These are phyloP conservation scores for Panicum virgatum DNA, from an alignment of 202 grass and related monocot species.

Conservation along the genomic window DNA sequence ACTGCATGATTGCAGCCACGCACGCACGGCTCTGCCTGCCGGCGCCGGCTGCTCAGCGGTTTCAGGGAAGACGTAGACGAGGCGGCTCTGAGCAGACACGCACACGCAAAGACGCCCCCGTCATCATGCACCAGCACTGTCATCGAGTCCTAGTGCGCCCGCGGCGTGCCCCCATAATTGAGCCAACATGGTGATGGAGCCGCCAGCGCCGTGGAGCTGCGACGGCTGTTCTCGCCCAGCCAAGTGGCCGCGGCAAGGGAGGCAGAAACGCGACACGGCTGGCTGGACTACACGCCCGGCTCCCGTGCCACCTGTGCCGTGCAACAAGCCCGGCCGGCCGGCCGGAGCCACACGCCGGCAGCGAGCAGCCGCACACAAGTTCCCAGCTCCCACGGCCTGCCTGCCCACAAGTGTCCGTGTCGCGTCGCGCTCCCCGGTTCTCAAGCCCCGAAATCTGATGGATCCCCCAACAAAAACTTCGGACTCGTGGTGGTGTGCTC, in stretches of 20 bases:
- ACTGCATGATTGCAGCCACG: background rate
- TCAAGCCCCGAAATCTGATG: background rate
- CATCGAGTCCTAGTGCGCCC: background rate
- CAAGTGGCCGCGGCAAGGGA: background rate
- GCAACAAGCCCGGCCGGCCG: background rate
- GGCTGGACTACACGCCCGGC: background rate
- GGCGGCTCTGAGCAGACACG: background rate
- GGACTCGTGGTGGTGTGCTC: background rate
- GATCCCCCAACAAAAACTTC: background rate
- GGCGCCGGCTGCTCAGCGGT: background rate
- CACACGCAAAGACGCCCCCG: background rate
- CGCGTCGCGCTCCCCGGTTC: background rate
- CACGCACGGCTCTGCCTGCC: background rate
- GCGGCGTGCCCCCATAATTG: constrained; percentile 5
- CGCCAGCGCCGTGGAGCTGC: background rate
- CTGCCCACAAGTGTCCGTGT: background rate
- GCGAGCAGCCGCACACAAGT: background rate
- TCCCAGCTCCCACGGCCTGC: too few relatives aligned
- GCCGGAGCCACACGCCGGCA: background rate
- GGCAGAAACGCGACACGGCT: background rate
- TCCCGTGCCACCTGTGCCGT: background rate
- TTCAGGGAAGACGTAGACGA: background rate
- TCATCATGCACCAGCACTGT: background rate
- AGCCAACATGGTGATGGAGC: background rate
- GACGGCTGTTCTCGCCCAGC: background rate